Evolutionary conservation across 225 moss, liverwort and hornwort species (phyloP).

Genomic region (Pseudisothecium myosuroides): DNA sequence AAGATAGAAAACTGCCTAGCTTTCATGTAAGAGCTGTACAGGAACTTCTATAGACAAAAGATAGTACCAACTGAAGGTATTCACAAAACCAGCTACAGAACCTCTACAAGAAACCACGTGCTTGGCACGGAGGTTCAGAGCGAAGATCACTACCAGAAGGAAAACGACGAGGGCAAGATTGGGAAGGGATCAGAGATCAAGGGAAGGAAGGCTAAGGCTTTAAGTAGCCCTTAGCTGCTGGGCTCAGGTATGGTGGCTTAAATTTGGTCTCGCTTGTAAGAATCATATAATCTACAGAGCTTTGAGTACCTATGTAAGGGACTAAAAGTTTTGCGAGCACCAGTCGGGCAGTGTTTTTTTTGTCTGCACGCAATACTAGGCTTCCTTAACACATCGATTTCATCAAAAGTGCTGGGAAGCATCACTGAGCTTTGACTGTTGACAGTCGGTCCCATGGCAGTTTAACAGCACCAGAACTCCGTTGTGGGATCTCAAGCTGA

Average conservation of each 20-base stretch:
- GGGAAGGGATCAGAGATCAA: neutral
- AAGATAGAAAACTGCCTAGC: neutral
- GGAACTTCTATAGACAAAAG: neutral
- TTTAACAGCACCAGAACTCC: neutral
- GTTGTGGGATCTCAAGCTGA: constrained; percentile 1
- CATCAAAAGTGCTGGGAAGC: neutral
- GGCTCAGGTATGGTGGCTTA: neutral
- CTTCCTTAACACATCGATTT: neutral
- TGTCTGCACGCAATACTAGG: neutral
- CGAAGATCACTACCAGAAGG: neutral
- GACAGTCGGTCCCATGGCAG: neutral
- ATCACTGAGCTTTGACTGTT: neutral
- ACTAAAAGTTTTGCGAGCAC: neutral
- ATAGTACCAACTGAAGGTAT: neutral
- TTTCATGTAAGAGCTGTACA: neutral
- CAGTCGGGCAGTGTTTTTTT: neutral
- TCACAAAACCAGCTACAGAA: neutral
- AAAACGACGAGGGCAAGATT: neutral
- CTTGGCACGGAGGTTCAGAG: neutral
- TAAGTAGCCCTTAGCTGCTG: neutral
- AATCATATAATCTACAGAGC: neutral
- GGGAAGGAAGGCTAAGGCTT: neutral
- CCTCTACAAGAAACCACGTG: neutral
- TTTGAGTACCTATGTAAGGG: neutral
- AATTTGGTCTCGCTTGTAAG: neutral